Conservation (phyloP, 805 yeast species). For the Suhomyces sp. region DNA sequence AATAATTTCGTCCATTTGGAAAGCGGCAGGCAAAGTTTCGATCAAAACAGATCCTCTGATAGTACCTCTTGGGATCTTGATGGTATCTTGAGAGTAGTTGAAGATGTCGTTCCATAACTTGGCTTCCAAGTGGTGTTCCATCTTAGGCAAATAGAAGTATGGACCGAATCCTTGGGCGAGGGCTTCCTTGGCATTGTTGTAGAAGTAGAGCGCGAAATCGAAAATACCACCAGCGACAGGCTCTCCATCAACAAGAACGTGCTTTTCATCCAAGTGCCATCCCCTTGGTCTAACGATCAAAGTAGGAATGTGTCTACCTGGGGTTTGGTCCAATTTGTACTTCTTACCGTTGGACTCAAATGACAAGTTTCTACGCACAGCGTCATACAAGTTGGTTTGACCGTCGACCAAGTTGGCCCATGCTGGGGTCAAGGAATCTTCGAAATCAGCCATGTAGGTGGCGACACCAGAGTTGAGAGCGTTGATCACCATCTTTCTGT, state of each 20-base stretch:
- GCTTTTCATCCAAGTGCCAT: slow-evolving; percentile 80
- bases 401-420: slow-evolving; percentile 80
- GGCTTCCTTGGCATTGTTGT: slow-evolving; percentile 65
- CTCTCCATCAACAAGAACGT: slow-evolving; percentile 67
- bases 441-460: slow-evolving; percentile 85
- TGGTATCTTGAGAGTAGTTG: slow-evolving; percentile 69
- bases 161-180: slow-evolving; percentile 71
- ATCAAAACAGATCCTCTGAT: slow-evolving; percentile 78
- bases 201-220: slow-evolving; percentile 78
- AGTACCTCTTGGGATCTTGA: slow-evolving; percentile 69
- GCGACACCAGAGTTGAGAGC: slow-evolving; percentile 77
- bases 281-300: slow-evolving; percentile 85
- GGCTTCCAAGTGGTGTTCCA: slow-evolving; percentile 85
- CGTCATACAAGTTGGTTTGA: slow-evolving; percentile 76
- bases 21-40: slow-evolving; percentile 82
- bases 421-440: slow-evolving; percentile 81
- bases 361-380: slow-evolving; percentile 61
- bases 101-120: slow-evolving; percentile 81
- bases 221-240: slow-evolving; percentile 75
- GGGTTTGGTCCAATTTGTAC: slow-evolving; percentile 42
- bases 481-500: slow-evolving; percentile 78
- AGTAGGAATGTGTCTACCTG: slow-evolving; percentile 64
- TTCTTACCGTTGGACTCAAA: slow-evolving; percentile 42
- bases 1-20: slow-evolving; percentile 82
- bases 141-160: slow-evolving; percentile 78